Evolutionary conservation across 2,329 filamentous ascomycete species (phyloP), one percentile per base, ranked within the genome.

Genomic region (Diaporthe citrichinensis): DNA sequence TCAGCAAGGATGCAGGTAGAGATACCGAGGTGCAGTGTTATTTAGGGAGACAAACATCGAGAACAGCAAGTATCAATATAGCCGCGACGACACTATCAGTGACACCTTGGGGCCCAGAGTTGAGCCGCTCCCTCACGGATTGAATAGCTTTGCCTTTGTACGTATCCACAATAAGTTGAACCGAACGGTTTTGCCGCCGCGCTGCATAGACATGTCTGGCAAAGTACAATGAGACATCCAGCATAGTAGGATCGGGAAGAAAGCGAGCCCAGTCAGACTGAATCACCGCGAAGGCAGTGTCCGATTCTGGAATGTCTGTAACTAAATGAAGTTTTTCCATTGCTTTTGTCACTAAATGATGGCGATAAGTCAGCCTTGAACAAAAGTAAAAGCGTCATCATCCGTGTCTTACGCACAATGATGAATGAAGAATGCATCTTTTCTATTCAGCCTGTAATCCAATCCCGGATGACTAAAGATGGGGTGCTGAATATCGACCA

Each of bases 281-380:
- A 15, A 15, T 15, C 25, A 51, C 31, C 8, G 61, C 61, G 20
- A 67, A 8, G 6, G 41, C 41, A 49, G 41, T 34, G 25, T 51
- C 44, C 20, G 44, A 51, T 67, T 67, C 44, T n/a, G 41, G 41
- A 15, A 49, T 67, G 3, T 67, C 28, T 51, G 61, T 46, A 10
- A 67, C 61, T 25, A 67, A n/a, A 67, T 49, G 61, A 8, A 67
- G 41, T 28, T 23, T 67, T 67, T 49, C 61, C 61, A 67, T 67
- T 36, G 41, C 61, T 51, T 34, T 28, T 8, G 28, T 34, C 41
- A 67, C 61, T 67, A 20, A 4, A 12, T 1, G 10, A 49, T 2
- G 8, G 1, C 10, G 10, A n/a, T 44, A 8, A 0, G 28, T 49
- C 28, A 67, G 61, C 20, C 4, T 3, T 3, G 2, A 4, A 25